Base-by-base conservation (phyloP, 306 rosid species). In the Castanopsis chinensis region DNA sequence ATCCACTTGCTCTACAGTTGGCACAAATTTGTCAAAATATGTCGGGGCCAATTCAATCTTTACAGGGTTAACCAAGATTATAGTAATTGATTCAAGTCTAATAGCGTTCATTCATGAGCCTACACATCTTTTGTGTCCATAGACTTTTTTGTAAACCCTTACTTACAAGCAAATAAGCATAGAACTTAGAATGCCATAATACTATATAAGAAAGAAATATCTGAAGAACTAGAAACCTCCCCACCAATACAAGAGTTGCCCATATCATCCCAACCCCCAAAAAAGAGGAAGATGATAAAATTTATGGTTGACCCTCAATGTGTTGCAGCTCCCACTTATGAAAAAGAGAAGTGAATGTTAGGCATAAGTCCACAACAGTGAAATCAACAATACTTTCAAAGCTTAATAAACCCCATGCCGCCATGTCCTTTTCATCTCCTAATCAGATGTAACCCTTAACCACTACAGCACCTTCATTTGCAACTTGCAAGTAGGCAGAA, bases 361-460 rank as follows among this genome's bases (percentile, higher is more conserved):
- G 85, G 78, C 71, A 28, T 25, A 61, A 76, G 68, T 60, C 84
- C 81, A 60, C 80, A 17, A 3, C 3, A n/a, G 30, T 69, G 57
- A 81, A 56, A 69, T 25, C 28, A 75, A 6, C 52, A n/a, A 63
- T 21, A 55, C 17, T 57, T 30, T 27, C 9, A 53, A 18, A 51
- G 58, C 32, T 20, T 28, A 6, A 52, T 21, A 35, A 51, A 53
- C 65, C 53, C 53, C 53, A 33, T 51, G 5, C 64, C 69, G 5
- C 64, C 69, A 17, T 6, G 53, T 67, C 69, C 76, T 53, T 71
- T 33, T 70, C 67, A 23, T 18, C 18, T 49, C 45, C 72, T 59
- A 49, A 32, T 8, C 37, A 6, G 72, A 59, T 63, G 69, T 32
- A 37, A 43, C 78, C 56, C 49, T 21, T 18, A 74, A 23, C 78